These are phyloP conservation scores for Pythium guiyangense DNA, from an alignment of 352 stramenopile species.

Conservation along the genomic window DNA sequence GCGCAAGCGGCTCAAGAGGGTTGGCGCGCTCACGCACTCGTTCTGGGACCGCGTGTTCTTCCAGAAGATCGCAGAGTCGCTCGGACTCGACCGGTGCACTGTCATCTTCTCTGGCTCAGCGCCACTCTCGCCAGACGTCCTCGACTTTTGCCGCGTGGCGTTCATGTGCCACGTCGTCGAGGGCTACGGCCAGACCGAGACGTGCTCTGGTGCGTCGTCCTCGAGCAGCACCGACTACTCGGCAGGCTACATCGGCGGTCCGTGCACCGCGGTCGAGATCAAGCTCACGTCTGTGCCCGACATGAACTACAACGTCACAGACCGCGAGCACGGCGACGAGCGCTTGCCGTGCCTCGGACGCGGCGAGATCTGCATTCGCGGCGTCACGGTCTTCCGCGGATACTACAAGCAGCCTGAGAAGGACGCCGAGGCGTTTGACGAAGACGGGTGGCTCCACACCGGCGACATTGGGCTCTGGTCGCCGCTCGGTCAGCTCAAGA, in stretches of 20 bases:
- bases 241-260: constrained; percentile 91
- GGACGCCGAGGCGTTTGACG: constrained; percentile 89
- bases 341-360: constrained; percentile 37
- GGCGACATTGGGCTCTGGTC: constrained; percentile 96
- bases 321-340: constrained; percentile 48
- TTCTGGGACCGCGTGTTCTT: constrained; percentile 96
- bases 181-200: constrained; percentile 97
- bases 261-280: constrained; percentile 85
- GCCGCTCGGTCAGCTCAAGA: constrained; percentile 84
- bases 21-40: constrained; percentile 38
- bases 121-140: constrained; percentile 89
- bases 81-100: constrained; percentile 82
- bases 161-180: constrained; percentile 87
- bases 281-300: constrained; percentile 95
- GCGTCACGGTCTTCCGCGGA: constrained; percentile 82
- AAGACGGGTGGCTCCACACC: constrained; percentile 95
- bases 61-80: constrained; percentile 85
- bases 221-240: constrained; percentile 30
- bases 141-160: constrained; percentile 93
- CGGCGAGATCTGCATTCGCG: constrained; percentile 72
- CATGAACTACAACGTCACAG: constrained; percentile 93
- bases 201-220: constrained; percentile 79
- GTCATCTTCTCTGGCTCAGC: constrained; percentile 94
- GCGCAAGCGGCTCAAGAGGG: constrained; percentile 52
- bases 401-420: constrained; percentile 96